Conservation (phyloP, 176 grass and related monocot species). For the Zizania latifolia region DNA sequence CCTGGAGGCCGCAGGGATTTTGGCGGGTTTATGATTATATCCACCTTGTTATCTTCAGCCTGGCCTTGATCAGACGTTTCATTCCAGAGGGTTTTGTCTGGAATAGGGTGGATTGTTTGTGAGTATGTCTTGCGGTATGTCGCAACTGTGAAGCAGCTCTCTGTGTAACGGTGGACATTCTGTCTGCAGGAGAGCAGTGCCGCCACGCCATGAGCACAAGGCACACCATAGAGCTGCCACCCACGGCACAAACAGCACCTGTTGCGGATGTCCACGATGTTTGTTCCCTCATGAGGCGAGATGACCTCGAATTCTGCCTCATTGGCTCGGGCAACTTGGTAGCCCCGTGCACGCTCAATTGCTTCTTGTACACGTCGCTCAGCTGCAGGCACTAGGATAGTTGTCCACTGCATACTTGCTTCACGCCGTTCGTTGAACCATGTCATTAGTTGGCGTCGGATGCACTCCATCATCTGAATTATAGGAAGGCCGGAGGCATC, state of each 20-base stretch:
- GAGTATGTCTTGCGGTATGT: slow-evolving; percentile 93
- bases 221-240: slow-evolving; percentile 89
- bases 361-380: slow-evolving; percentile 73
- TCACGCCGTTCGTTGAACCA: slow-evolving; percentile 96
- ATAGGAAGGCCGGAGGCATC: slow-evolving; percentile 82
- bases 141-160: slow-evolving; percentile 86
- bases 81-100: slow-evolving; percentile 74
- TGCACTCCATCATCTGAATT: slow-evolving; percentile 95
- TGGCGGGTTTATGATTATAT: slow-evolving; percentile 62
- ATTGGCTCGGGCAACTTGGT: slow-evolving; percentile 78
- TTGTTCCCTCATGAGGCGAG: slow-evolving; percentile 69
- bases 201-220: slow-evolving; percentile 88
- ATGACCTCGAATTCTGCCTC: slow-evolving; percentile 93
- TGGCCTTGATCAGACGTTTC: slow-evolving; percentile 44
- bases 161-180: slow-evolving; percentile 90
- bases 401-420: slow-evolving; percentile 87
- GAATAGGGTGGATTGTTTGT: slow-evolving; percentile 92
- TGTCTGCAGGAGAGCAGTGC: slow-evolving; percentile 88
- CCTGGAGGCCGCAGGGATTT: slow-evolving; percentile 72
- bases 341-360: slow-evolving; percentile 81
- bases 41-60: slow-evolving; percentile 32
- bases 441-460: slow-evolving; percentile 83
- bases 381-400: slow-evolving; percentile 63
- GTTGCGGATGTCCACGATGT: slow-evolving; percentile 88
- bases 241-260: slow-evolving; percentile 85